Evolutionary conservation across 2,329 filamentous ascomycete genomes (phyloP).

Genomic region (Harringtonia lauricola): DNA sequence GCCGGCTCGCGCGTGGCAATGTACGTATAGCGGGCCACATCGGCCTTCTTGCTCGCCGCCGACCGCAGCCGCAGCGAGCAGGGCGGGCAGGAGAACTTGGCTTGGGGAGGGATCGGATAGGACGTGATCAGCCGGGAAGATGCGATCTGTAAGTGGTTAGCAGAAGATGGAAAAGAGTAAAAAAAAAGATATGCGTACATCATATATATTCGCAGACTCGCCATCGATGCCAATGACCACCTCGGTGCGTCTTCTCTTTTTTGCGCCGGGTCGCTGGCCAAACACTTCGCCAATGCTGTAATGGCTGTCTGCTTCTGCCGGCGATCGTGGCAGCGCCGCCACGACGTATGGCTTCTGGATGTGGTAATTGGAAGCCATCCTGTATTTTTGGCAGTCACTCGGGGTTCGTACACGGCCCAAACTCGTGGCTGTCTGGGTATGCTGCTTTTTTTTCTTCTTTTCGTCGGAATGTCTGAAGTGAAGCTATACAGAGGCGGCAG

Average conservation of each 20-base stretch:
- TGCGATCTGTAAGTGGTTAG: constrained; percentile 36
- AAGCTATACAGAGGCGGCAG: constrained; percentile 10
- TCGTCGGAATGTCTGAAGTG: too few relatives aligned
- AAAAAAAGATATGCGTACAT: constrained; percentile 31
- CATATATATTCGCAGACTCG: constrained; percentile 54
- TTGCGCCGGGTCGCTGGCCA: constrained; percentile 41
- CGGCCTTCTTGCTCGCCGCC: constrained; percentile 29
- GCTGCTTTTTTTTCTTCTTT: too few relatives aligned
- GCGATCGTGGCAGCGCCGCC: constrained; percentile 45
- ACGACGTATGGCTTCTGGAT: constrained; percentile 55
- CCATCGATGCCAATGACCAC: constrained; percentile 52
- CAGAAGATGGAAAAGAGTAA: neutral
- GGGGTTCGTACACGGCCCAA: neutral
- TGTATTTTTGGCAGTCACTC: constrained; percentile 3
- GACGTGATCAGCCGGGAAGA: constrained; percentile 53
- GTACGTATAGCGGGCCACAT: constrained; percentile 42
- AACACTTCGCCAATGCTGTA: constrained; percentile 52
- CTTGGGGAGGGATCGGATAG: constrained; percentile 55
- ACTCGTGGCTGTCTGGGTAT: too few relatives aligned
- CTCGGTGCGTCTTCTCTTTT: constrained; percentile 53
- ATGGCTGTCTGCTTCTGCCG: constrained; percentile 37
- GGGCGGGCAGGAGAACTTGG: constrained; percentile 50
- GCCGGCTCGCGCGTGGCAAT: constrained; percentile 40
- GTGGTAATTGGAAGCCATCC: constrained; percentile 48
- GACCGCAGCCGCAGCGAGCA: constrained; percentile 45